A percentile compares a stretch with the other conserved stretches of the same genome.
phyloP scores from a whole-genome alignment of 495 filamentous ascomycete genomes.

The Podospora anserina region DNA sequence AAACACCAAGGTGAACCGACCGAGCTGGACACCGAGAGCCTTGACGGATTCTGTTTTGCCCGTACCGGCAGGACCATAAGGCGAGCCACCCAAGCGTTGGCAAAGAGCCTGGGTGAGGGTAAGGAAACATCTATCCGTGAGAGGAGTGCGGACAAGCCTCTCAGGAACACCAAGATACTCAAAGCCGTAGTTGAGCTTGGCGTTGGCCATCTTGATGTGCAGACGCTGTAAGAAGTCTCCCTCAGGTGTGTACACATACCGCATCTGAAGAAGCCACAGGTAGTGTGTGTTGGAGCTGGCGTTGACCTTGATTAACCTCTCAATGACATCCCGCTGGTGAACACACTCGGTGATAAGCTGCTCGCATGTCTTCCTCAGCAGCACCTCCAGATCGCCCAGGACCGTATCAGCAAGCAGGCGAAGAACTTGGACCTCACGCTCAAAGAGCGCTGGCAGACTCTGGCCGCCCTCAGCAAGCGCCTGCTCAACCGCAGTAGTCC shows the following conservation, averaged over 20 bases:
- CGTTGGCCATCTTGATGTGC: slow-evolving; percentile 94
- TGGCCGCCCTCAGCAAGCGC: slow-evolving; percentile 66
- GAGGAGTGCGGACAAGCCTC: slow-evolving; percentile 88
- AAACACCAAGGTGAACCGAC: slow-evolving; percentile 96
- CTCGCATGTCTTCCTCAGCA: slow-evolving; percentile 93
- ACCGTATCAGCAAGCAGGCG: slow-evolving; percentile 81
- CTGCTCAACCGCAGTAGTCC: slow-evolving; percentile 80
- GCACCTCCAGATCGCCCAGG: slow-evolving; percentile 81
- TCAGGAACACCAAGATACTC: slow-evolving; percentile 97
- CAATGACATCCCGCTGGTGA: slow-evolving; percentile 88
- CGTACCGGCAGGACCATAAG: slow-evolving; percentile 97
- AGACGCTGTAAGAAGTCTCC: slow-evolving; percentile 79
- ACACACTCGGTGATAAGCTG: slow-evolving; percentile 99
- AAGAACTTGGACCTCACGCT: slow-evolving; percentile 75
- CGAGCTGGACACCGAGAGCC: slow-evolving; percentile 91
- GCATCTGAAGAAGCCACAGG: slow-evolving; percentile 95
- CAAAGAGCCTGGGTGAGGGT: slow-evolving; percentile 94
- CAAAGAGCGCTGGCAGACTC: slow-evolving; percentile 63
- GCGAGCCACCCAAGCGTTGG: slow-evolving; percentile 92
- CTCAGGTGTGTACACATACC: slow-evolving; percentile 82
- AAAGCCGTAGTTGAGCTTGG: slow-evolving; percentile 91
- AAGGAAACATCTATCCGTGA: slow-evolving; percentile 97
- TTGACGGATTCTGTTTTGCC: slow-evolving; percentile 99
- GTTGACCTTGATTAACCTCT: slow-evolving; percentile 70
- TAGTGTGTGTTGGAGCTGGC: slow-evolving; percentile 80